These are phyloP conservation scores for Candida wancherniae DNA, from an alignment of 805 yeast species.

Conservation along the genomic window DNA sequence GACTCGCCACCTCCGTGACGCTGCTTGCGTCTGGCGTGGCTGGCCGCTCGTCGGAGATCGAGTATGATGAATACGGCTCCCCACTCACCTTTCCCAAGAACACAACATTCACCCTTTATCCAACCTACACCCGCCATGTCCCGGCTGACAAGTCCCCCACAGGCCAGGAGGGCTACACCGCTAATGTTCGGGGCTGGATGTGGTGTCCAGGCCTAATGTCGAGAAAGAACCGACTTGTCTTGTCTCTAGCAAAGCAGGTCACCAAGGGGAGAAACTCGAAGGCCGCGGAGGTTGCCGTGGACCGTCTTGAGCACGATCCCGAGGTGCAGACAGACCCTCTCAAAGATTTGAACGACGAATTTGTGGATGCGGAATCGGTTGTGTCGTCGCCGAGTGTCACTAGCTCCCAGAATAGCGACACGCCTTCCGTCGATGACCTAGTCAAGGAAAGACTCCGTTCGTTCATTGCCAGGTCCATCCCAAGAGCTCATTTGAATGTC, in stretches of 20 bases:
- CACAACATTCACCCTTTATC: slow-evolving; percentile 51
- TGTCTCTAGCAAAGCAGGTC: slow-evolving; percentile 66
- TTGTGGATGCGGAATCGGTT: slow-evolving; percentile 11
- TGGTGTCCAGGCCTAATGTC: slow-evolving; percentile 65
- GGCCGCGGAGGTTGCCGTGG: slow-evolving; percentile 14
- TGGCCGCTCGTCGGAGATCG: slow-evolving; percentile 15
- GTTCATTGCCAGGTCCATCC: slow-evolving; percentile 64
- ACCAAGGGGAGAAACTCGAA: slow-evolving; percentile 37
- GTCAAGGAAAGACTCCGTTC: slow-evolving; percentile 63
- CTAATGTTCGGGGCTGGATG: slow-evolving; percentile 68
- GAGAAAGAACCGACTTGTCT: slow-evolving; percentile 64
- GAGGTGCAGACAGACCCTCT: slow-evolving; percentile 6
- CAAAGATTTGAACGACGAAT: slow-evolving; percentile 2
- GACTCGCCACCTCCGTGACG: slow-evolving; percentile 42
- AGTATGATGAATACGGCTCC: slow-evolving; percentile 15
- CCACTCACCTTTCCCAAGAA: slow-evolving; percentile 45
- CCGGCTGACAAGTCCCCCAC: slow-evolving; percentile 13
- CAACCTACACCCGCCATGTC: slow-evolving; percentile 31
- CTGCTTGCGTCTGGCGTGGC: slow-evolving; percentile 47
- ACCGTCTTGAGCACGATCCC: slow-evolving; percentile 11
- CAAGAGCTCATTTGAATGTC: slow-evolving; percentile 50
- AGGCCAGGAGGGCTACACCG: slow-evolving; percentile 37
- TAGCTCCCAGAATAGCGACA: slow-evolving; percentile 5
- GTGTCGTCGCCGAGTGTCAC: slow-evolving; percentile 9
- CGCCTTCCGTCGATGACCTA: slow-evolving; percentile 35